Evolutionary conservation across 768 basidiomycete genomes (phyloP).

Genomic region (Sporobolomyces pararoseus): DNA sequence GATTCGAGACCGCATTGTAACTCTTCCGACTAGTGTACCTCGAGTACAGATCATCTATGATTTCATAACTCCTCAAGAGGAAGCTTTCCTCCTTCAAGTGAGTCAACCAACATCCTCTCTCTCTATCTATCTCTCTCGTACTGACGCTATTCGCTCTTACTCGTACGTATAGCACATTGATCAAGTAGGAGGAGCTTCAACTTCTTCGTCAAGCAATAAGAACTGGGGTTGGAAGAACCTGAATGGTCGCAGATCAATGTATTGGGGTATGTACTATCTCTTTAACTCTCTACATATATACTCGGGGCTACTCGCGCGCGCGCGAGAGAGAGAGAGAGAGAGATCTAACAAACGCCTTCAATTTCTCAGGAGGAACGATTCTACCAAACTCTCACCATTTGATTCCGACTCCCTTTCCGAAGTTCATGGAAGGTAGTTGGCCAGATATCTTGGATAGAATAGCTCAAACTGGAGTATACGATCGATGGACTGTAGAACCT

Average conservation of each 20-base stretch:
- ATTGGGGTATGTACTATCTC: constrained; percentile 48
- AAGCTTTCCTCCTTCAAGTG: constrained; percentile 35
- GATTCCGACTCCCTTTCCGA: constrained; percentile 65
- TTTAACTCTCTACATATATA: background rate
- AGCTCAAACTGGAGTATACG: constrained; percentile 61
- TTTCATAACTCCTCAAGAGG: constrained; percentile 33
- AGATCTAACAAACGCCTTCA: no score
- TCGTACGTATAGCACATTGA: constrained; percentile 22
- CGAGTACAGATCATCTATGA: constrained; percentile 31
- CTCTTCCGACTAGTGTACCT: background rate
- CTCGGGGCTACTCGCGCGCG: no score
- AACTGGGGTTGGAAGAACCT: constrained; percentile 46
- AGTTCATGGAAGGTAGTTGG: constrained; percentile 67
- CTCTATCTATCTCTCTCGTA: background rate
- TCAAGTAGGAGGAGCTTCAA: constrained; percentile 30
- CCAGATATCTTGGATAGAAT: constrained; percentile 74
- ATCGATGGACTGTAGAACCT: constrained; percentile 49
- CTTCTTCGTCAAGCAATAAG: no score
- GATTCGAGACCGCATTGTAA: background rate
- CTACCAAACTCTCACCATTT: constrained; percentile 63
- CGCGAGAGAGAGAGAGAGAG: no score
- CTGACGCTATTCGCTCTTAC: background rate
- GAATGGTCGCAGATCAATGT: constrained; percentile 44
- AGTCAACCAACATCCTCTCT: background rate
- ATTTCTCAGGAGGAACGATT: constrained; percentile 67